phyloP scores from a whole-genome alignment of 2,329 filamentous ascomycete genomes.

The Penicillium sp. region DNA sequence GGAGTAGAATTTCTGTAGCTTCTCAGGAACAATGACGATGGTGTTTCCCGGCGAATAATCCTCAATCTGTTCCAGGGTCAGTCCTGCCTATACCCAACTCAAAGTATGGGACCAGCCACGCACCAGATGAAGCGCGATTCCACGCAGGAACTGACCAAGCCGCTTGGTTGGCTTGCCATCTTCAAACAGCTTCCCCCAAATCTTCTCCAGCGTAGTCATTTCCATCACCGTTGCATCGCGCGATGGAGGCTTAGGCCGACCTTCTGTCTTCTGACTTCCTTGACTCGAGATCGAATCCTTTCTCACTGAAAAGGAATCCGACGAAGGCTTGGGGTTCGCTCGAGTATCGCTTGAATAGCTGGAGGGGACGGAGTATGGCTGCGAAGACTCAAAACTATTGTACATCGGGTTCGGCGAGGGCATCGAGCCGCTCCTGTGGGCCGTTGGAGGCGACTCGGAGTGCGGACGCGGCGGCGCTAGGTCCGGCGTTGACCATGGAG shows the following conservation, averaged over 20 bases:
- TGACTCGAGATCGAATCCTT: slow-evolving; percentile 38
- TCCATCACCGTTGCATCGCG: slow-evolving; percentile 47
- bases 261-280: slow-evolving; percentile 30
- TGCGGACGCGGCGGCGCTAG: slow-evolving; percentile 17
- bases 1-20: slow-evolving; percentile 71
- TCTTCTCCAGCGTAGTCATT: slow-evolving; percentile 62
- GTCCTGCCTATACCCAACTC: not conserved
- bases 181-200: slow-evolving; percentile 74
- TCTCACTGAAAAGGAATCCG: slow-evolving; percentile 25
- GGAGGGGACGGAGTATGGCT: slow-evolving; percentile 21
- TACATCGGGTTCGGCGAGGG: slow-evolving; percentile 16
- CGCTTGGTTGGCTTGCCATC: slow-evolving; percentile 65
- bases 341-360: slow-evolving; percentile 23
- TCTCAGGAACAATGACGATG: slow-evolving; percentile 70
- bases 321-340: slow-evolving; percentile 22
- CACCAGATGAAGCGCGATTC: slow-evolving; percentile 72
- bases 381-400: slow-evolving; percentile 14
- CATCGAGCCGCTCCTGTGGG: slow-evolving; percentile 20
- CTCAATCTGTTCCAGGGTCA: slow-evolving; percentile 55
- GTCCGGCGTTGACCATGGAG: slow-evolving; percentile 20
- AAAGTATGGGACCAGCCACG: slow-evolving; percentile 22
- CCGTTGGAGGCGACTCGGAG: slow-evolving; percentile 17
- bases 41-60: slow-evolving; percentile 65
- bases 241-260: slow-evolving; percentile 38
- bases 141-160: slow-evolving; percentile 67